These are phyloP conservation scores for Kwoniella botswanensis DNA, from an alignment of 768 basidiomycete genomes.

Conservation along the genomic window DNA sequence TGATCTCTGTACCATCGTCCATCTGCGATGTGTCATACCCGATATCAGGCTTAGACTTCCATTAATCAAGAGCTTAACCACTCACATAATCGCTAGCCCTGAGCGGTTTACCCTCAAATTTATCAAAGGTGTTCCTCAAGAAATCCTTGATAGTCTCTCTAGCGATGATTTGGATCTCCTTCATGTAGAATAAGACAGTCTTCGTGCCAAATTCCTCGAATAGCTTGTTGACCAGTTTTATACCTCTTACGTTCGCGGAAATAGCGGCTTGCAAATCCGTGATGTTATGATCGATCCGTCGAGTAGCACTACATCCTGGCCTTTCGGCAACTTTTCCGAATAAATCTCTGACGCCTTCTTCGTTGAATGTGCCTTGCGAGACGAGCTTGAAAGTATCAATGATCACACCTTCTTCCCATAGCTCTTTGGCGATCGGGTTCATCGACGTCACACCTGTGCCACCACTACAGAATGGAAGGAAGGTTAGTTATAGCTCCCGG, in stretches of 20 bases:
- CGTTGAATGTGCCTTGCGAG: conserved; percentile 77
- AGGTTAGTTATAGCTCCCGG: conserved; percentile 14
- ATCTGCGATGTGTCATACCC: conserved; percentile 35
- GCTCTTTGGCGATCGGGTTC: conserved; percentile 89
- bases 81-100: conserved; percentile 72
- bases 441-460: conserved; percentile 83
- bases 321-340: conserved; percentile 67
- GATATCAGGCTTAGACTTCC: conserved; percentile 1
- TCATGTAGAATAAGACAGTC: conserved; percentile 46
- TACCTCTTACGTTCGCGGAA: conserved; percentile 47
- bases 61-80: conserved; percentile 1
- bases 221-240: conserved; percentile 71
- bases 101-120: conserved; percentile 53
- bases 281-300: conserved; percentile 50
- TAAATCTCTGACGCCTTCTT: conserved; percentile 72
- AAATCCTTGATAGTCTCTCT: conserved; percentile 45
- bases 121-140: conserved; percentile 38
- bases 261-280: conserved; percentile 50
- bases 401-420: conserved; percentile 95
- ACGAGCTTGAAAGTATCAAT: conserved; percentile 94
- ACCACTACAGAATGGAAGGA: conserved; percentile 17
- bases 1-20: conserved; percentile 57
- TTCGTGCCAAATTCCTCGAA: conserved; percentile 62
- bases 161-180: conserved; percentile 47
- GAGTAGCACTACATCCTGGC: conserved; percentile 45